Base-by-base conservation (phyloP, 2,329 filamentous ascomycete genomes). In the Fusarium brachygibbosum region DNA sequence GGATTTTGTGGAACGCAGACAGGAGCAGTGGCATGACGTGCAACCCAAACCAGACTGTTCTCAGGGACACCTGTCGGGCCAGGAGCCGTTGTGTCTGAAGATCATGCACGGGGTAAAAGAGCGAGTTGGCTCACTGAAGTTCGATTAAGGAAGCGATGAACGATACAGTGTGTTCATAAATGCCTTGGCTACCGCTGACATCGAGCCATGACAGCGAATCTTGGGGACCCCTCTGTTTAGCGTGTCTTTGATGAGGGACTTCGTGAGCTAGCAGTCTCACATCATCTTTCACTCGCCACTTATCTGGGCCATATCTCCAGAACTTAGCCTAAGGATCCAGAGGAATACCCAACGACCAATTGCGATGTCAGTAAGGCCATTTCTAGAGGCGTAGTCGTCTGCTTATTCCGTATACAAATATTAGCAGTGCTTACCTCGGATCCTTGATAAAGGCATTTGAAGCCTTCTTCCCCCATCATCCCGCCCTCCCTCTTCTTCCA, bases 51-150 rank as follows among this genome's bases (percentile, higher is more conserved):
- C 16, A 5, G 40, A 58, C 28, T 58, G 34, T 0, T 38, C 21
- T n/a, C 28, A 58, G 1, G 25, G 25, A 1, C 40, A 6, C 1
- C 25, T 16, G 16, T 9, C 19, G 4, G 54, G 42, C 4, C 21
- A 61, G 8, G 55, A 60, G 10, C 58, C 54, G 0, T 32, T 61
- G 12, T 61, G 58, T 31, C 49, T 61, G 4, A 61, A 42, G 55
- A 59, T 51, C 7, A 23, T 61, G 8, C 55, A 35, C 3, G 35
- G 19, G 8, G 19, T 34, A 3, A 44, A 52, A 31, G 23, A 42
- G 8, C 23, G 41, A 4, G 10, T 60, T 21, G 35, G 35, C 10
- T 10, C 42, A 5, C 28, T 60, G 1, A 31, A 59, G 4, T 57
- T 49, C 4, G 3, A 19, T 13, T 32, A 37, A 25, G 14, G 8